Evolutionary conservation across 305 asterid genomes (phyloP).

Genomic region (Solanum hybrid): DNA sequence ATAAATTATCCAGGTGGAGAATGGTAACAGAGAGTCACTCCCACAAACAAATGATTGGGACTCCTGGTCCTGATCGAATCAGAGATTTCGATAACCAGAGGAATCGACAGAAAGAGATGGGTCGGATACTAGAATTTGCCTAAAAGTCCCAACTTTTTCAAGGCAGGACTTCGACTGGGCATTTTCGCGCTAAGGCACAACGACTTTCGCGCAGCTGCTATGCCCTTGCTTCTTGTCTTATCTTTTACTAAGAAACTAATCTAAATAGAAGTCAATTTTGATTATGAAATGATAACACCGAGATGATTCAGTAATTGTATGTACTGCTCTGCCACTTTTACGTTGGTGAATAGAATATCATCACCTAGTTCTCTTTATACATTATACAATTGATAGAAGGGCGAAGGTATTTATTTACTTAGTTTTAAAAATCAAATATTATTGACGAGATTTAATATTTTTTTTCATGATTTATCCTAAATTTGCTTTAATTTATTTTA

Average conservation of each 20-base stretch:
- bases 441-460: neutral
- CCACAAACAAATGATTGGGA: neutral
- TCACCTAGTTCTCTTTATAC: neutral
- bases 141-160: too few relatives aligned
- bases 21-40: neutral
- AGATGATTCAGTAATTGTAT: too few relatives aligned
- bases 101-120: neutral
- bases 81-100: too few relatives aligned
- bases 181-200: neutral
- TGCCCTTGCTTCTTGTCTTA: neutral
- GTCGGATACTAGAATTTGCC: neutral
- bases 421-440: neutral
- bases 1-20: neutral
- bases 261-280: too few relatives aligned
- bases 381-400: neutral
- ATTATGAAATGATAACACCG: neutral
- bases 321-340: too few relatives aligned
- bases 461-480: neutral
- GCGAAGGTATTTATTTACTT: neutral
- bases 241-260: neutral
- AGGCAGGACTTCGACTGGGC: neutral
- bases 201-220: neutral
- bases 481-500: neutral
- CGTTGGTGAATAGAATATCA: too few relatives aligned
- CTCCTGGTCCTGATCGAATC: neutral